Base-by-base conservation (phyloP, 768 basidiomycete species). In the Amanita thiersii region DNA sequence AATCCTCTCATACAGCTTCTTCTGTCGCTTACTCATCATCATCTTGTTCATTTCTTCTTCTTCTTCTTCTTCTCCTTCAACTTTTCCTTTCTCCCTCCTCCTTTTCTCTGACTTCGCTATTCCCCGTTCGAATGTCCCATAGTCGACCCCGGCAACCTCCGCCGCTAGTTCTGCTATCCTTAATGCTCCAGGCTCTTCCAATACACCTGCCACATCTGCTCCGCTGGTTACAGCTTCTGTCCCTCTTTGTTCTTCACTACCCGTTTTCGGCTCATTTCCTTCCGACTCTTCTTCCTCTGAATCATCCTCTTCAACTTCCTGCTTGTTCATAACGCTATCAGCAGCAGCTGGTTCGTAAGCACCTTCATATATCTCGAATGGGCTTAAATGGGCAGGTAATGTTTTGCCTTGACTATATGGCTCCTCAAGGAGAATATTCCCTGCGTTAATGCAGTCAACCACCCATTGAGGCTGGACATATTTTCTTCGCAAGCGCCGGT, bases 401-500 rank as follows among this genome's bases (percentile, higher is more conserved):
- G 76, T 74, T 49, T 77, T 76, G 2, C 92, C 96, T 54, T 91
- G 92, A 17, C 68, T 72, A 56, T 98, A 98, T 19, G 73, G 70
- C 46, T 86, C 92, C 52, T 92, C 87, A 1, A 89, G 72, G 20
- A 97, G 70, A 45, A 94, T 73, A 58, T 75, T 86, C 7, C 82
- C 81, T 5, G 79, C 74, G 58, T 99, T 99, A 57, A 96, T 80
- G 59, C 87, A 96, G 58, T 99, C 96, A 25, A 90, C 88, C 23
- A 96, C 75, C 96, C 96, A 98, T 60, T 98, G 94, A 8, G 96
- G 96, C 60, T 98, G 96, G 12, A 98, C 74, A 59, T 86, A 89
- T 56, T 87, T 90, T 53, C 91, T 74, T 57, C 77, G 76, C 32
- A 70, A 62, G 26, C 79, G 70, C 31, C 73, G 68, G 50, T 81